Evolutionary conservation across 768 basidiomycete genomes (phyloP).

Genomic region (Pleurotus tuoliensis): DNA sequence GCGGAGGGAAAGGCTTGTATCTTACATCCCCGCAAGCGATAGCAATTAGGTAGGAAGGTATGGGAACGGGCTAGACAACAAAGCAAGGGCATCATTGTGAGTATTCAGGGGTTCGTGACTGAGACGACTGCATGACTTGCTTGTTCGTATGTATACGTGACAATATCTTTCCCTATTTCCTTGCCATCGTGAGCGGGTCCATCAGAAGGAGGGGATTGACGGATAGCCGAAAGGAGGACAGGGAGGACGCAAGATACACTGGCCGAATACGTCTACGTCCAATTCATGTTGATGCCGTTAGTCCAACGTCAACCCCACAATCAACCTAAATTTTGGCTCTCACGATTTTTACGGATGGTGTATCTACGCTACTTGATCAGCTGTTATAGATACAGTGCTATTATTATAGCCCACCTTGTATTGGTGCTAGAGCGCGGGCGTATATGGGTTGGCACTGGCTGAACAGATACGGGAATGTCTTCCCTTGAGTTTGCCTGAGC

Average conservation of each 20-base stretch:
- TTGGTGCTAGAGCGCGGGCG: slow-evolving; percentile 71
- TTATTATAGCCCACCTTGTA: slow-evolving; percentile 55
- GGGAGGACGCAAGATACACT: slow-evolving; percentile 75
- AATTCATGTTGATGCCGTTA: background rate
- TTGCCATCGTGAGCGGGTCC: slow-evolving; percentile 74
- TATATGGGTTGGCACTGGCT: slow-evolving; percentile 94
- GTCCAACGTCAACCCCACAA: background rate
- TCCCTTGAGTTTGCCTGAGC: slow-evolving; percentile 79
- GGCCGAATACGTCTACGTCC: slow-evolving; percentile 74
- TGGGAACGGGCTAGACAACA: slow-evolving; percentile 62
- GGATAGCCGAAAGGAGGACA: slow-evolving; percentile 79
- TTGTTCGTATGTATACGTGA: slow-evolving; percentile 77
- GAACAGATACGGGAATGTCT: slow-evolving; percentile 81
- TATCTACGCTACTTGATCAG: slow-evolving; percentile 44
- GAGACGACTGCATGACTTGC: slow-evolving; percentile 30
- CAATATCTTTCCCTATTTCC: slow-evolving; percentile 65
- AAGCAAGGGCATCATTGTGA: background rate
- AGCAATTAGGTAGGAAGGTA: slow-evolving; percentile 91
- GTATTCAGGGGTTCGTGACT: background rate
- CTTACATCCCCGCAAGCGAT: slow-evolving; percentile 82
- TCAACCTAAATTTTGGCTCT: slow-evolving; percentile 14
- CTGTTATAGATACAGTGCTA: background rate
- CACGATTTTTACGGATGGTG: slow-evolving; percentile 82
- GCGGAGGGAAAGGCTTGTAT: slow-evolving; percentile 61
- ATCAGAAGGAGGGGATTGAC: slow-evolving; percentile 69